These are phyloP conservation scores for Linderina pennispora DNA, from an alignment of 192 early-diverging fungal species.

Conservation along the genomic window DNA sequence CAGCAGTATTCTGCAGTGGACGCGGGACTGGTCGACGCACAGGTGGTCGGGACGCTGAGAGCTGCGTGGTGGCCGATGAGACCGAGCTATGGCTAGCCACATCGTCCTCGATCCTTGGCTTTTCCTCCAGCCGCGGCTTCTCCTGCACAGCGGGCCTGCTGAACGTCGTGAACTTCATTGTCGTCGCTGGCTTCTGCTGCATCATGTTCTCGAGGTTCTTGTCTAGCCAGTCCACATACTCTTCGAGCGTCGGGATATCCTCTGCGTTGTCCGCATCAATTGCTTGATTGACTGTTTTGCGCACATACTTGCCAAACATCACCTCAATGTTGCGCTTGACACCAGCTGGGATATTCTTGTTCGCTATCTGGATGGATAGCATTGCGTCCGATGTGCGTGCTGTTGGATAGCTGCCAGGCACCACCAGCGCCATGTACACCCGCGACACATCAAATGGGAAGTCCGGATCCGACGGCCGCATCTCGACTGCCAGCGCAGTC, in stretches of 20 bases:
- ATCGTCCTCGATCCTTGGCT: neutral
- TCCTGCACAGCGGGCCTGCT: slow-evolving; percentile 2
- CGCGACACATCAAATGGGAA: slow-evolving; percentile 70
- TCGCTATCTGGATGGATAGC: slow-evolving; percentile 29
- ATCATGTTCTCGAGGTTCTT: slow-evolving; percentile 56
- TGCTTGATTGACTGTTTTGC: slow-evolving; percentile 11
- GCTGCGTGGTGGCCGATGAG: neutral
- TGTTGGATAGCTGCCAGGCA: slow-evolving; percentile 54
- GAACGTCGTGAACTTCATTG: slow-evolving; percentile 48
- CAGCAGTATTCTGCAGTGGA: too few relatives aligned
- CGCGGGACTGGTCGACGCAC: slow-evolving; percentile 20
- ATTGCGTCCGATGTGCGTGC: slow-evolving; percentile 20
- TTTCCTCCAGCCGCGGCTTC: neutral
- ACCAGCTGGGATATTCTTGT: slow-evolving; percentile 34
- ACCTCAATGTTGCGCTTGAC: slow-evolving; percentile 39
- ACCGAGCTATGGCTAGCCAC: neutral
- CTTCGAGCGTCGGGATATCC: slow-evolving; percentile 12
- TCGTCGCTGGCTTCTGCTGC: slow-evolving; percentile 54
- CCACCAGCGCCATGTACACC: slow-evolving; percentile 53
- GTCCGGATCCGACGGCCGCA: slow-evolving; percentile 62
- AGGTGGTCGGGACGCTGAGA: slow-evolving; percentile 13
- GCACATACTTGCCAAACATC: slow-evolving; percentile 28
- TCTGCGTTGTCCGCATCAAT: slow-evolving; percentile 15
- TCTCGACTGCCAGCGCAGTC: slow-evolving; percentile 37
- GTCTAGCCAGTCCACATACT: slow-evolving; percentile 53